Conservation (phyloP, 352 stramenopile genomes). For the Phytophthora pini region DNA sequence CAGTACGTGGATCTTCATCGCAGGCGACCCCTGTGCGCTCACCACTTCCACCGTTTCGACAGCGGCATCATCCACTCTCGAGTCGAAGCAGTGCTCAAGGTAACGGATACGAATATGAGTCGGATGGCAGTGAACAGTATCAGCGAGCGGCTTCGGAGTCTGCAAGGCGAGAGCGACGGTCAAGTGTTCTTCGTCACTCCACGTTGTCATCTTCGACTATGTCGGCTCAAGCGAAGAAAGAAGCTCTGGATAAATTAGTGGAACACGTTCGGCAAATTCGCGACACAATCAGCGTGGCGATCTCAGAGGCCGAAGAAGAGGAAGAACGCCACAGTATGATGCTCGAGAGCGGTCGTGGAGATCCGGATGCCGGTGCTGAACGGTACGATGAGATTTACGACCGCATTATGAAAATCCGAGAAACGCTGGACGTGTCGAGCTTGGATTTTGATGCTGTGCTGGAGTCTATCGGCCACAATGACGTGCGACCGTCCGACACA, state of each 20-base stretch:
- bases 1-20: conserved; percentile 12
- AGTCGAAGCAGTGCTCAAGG: conserved; percentile 22
- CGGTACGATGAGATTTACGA: conserved; percentile 56
- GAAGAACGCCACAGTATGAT: conserved; percentile 39
- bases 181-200: conserved; percentile 33
- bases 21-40: conserved; percentile 16
- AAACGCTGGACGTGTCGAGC: conserved; percentile 55
- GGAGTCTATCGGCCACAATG: conserved; percentile 34
- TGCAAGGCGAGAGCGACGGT: conserved; percentile 6
- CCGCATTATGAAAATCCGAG: conserved; percentile 56
- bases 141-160: conserved; percentile 21
- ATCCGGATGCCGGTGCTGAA: conserved; percentile 34
- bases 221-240: conserved; percentile 39
- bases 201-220: conserved; percentile 43
- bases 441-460: conserved; percentile 58
- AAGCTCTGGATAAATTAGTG: conserved; percentile 60
- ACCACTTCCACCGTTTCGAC: conserved; percentile 31
- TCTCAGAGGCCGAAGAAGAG: conserved; percentile 64
- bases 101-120: conserved; percentile 15
- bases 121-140: conserved; percentile 15
- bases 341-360: conserved; percentile 29
- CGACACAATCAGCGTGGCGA: conserved; percentile 69
- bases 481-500: conserved; percentile 21
- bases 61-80: conserved; percentile 9
- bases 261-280: conserved; percentile 73